These are phyloP conservation scores for Lepidium sativum DNA, from an alignment of 345 rosid species.

Conservation along the genomic window DNA sequence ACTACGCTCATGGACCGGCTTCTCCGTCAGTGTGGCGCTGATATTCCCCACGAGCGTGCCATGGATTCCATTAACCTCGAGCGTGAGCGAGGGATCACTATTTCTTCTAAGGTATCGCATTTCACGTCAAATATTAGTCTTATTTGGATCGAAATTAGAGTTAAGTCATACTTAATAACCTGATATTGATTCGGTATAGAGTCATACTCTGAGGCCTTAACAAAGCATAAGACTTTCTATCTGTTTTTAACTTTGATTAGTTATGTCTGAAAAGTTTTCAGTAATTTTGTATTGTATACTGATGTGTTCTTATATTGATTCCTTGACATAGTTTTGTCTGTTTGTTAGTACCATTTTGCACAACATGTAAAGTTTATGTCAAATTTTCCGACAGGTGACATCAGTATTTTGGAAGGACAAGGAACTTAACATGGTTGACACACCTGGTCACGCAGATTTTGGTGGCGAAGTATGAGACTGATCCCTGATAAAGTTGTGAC, in stretches of 20 bases:
- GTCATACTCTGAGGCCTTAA: neutral
- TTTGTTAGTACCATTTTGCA: neutral
- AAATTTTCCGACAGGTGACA: conserved; percentile 53
- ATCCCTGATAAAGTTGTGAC: neutral
- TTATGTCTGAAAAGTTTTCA: neutral
- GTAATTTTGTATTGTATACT: neutral
- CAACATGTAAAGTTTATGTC: neutral
- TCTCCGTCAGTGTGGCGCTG: conserved; percentile 97
- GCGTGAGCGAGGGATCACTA: conserved; percentile 96
- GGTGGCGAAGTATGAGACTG: conserved; percentile 80
- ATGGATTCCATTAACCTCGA: conserved; percentile 97
- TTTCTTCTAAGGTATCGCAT: conserved; percentile 66
- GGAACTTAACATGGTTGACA: conserved; percentile 96
- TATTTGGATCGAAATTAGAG: neutral
- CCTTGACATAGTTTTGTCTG: neutral
- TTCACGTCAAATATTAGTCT: neutral
- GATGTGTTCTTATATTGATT: neutral
- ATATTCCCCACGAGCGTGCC: conserved; percentile 95
- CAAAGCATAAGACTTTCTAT: neutral
- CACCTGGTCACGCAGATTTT: conserved; percentile 99
- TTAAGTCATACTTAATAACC: neutral
- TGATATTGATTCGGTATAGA: no score
- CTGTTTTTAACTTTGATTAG: neutral
- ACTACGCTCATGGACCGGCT: conserved; percentile 96
- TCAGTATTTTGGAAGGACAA: conserved; percentile 75